Percentiles rank a stretch among this genome's conserved stretches.
Evolutionary conservation across 208 protist species (phyloP).

Genomic region (Strigomonas oncopelti): DNA sequence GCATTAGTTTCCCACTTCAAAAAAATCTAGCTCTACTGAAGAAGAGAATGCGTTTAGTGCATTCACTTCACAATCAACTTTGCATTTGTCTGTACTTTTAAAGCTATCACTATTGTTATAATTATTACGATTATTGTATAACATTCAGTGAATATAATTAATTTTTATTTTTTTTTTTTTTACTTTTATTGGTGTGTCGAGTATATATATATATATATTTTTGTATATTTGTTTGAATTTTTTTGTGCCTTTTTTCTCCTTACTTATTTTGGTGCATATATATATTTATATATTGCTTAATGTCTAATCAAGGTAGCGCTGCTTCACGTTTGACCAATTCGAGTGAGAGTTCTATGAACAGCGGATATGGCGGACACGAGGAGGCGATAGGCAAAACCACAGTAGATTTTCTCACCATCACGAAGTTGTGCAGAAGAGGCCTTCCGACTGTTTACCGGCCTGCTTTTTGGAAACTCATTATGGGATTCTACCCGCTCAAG

Average conservation of each 20-base stretch:
- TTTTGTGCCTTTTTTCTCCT: conserved; percentile 1
- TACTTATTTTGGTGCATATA: not conserved
- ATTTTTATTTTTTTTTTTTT: conserved; percentile 8
- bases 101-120: not conserved
- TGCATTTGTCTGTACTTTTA: not conserved
- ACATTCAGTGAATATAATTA: not conserved
- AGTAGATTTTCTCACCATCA: conserved; percentile 32
- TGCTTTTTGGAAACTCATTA: conserved; percentile 67
- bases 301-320: too few relatives aligned
- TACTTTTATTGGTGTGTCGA: not conserved
- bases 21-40: too few relatives aligned
- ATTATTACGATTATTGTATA: not conserved
- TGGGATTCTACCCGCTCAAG: conserved; percentile 57
- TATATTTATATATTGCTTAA: not conserved
- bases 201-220: not conserved
- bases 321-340: too few relatives aligned
- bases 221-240: not conserved
- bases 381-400: conserved; percentile 1
- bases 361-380: not conserved
- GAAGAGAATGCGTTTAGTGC: too few relatives aligned
- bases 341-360: not conserved
- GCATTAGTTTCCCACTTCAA: not conserved
- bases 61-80: too few relatives aligned
- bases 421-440: conserved; percentile 44
- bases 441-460: conserved; percentile 35